These are phyloP conservation scores for Chalciporus piperatus DNA, from an alignment of 768 basidiomycete genomes.

Conservation along the genomic window DNA sequence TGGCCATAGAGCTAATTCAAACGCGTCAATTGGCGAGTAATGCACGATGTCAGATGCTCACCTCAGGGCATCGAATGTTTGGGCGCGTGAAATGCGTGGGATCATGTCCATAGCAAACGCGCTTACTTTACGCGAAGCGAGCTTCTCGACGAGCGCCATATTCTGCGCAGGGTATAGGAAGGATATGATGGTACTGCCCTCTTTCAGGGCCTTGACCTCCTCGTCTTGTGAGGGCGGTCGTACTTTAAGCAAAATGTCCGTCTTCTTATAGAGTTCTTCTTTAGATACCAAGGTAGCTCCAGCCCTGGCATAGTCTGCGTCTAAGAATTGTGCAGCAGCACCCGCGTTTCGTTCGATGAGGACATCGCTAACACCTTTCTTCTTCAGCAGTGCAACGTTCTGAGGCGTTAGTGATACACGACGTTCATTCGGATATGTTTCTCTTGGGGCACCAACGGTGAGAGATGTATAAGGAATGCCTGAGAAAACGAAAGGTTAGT, in stretches of 20 bases:
- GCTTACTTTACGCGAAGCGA: constrained; percentile 64
- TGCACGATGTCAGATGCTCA: constrained; percentile 25
- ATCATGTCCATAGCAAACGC: constrained; percentile 91
- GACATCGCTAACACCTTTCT: constrained; percentile 78
- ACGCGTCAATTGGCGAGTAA: constrained; percentile 1
- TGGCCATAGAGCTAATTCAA: constrained; percentile 77
- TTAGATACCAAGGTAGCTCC: constrained; percentile 76
- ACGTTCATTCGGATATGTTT: constrained; percentile 74
- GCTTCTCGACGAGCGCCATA: constrained; percentile 64
- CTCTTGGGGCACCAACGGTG: constrained; percentile 73
- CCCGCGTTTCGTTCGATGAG: constrained; percentile 76
- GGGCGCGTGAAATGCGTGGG: constrained; percentile 86
- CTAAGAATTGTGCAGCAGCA: constrained; percentile 69
- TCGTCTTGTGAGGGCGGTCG: constrained; percentile 65
- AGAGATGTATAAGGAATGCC: constrained; percentile 69
- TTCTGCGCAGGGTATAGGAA: constrained; percentile 86
- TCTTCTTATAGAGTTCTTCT: constrained; percentile 61
- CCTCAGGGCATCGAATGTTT: constrained; percentile 89
- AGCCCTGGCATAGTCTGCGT: constrained; percentile 75
- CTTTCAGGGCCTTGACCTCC: constrained; percentile 61
- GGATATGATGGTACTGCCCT: constrained; percentile 78
- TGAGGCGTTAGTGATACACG: constrained; percentile 81
- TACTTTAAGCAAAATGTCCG: constrained; percentile 86
- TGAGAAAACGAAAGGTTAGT: constrained; percentile 15
- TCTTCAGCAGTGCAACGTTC: constrained; percentile 68